phyloP scores from a whole-genome alignment of 345 rosid genomes.

The Rhodamnia argentea region DNA sequence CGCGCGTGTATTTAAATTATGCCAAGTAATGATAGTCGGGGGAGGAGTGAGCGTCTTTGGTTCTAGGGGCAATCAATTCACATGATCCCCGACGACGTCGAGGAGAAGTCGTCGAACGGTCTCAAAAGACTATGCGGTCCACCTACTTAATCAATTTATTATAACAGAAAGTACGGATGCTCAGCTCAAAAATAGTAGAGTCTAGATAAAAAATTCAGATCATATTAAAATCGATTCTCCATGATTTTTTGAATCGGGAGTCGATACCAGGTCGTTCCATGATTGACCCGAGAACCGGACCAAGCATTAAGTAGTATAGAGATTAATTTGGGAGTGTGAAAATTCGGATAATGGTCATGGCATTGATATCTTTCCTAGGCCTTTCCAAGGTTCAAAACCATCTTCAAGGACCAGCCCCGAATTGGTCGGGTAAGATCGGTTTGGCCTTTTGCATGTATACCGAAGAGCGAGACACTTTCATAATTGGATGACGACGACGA shows the following conservation, averaged over 20 bases:
- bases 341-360: background rate
- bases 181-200: background rate
- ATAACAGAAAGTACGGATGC: background rate
- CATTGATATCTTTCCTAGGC: background rate
- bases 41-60: background rate
- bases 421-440: background rate
- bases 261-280: accelerated
- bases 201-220: background rate
- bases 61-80: background rate
- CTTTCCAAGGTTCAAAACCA: background rate
- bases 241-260: background rate
- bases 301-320: background rate
- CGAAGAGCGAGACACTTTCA: background rate
- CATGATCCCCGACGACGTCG: no score
- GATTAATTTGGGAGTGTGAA: background rate
- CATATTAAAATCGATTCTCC: accelerated
- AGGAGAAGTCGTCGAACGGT: background rate
- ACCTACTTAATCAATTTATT: background rate
- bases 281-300: background rate
- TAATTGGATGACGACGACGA: background rate
- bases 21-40: no score
- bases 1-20: no score
- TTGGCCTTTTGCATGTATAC: background rate
- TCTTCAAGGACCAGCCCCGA: accelerated
- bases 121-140: background rate